These are phyloP conservation scores for Coix lacrymajobi DNA, from an alignment of 176 grass and related monocot species.

Conservation along the genomic window DNA sequence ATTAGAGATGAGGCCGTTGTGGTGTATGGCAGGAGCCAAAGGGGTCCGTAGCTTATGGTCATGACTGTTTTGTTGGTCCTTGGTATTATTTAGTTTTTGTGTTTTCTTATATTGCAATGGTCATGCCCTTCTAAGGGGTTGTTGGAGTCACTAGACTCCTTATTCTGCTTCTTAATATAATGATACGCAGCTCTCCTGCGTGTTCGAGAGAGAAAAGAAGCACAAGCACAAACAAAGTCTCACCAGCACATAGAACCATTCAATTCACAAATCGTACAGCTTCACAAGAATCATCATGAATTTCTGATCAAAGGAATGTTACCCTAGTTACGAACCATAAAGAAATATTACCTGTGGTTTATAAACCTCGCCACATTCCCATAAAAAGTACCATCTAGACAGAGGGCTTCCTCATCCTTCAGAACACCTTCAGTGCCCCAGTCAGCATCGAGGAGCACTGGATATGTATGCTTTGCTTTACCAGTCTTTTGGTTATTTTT, in stretches of 20 bases:
- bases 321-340: background rate
- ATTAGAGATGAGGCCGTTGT: too few relatives aligned
- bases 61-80: too few relatives aligned
- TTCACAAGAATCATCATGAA: background rate
- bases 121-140: too few relatives aligned
- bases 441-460: conserved; percentile 69
- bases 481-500: conserved; percentile 21
- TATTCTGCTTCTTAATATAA: too few relatives aligned
- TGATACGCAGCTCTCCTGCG: too few relatives aligned
- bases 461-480: conserved; percentile 64
- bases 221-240: background rate
- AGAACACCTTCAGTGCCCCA: conserved; percentile 76
- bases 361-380: conserved; percentile 92
- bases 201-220: background rate
- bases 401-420: conserved; percentile 82
- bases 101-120: too few relatives aligned
- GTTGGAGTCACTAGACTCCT: too few relatives aligned
- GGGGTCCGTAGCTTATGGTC: too few relatives aligned
- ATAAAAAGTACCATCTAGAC: conserved; percentile 85
- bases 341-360: conserved; percentile 76
- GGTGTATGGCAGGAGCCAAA: too few relatives aligned
- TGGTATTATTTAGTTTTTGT: too few relatives aligned
- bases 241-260: background rate
- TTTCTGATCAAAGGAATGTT: background rate
- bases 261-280: background rate